Conservation (phyloP, 345 rosid species). For the Aquilaria malaccensis region DNA sequence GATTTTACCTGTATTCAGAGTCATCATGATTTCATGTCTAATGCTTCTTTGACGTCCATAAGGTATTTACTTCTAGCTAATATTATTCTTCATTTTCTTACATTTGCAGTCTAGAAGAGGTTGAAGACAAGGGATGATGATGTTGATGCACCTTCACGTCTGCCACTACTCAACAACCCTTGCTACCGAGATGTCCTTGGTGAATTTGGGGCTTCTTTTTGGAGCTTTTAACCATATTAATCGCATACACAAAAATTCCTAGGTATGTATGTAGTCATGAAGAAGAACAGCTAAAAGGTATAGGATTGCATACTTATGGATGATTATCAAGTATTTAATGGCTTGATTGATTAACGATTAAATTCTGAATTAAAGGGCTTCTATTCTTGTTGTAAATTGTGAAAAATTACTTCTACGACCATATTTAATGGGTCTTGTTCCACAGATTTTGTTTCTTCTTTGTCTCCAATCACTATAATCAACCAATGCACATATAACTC, state of each 20-base stretch:
- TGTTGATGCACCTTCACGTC: conserved; percentile 80
- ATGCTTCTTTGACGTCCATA: not conserved
- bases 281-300: conserved; percentile 92
- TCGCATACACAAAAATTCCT: conserved; percentile 79
- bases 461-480: too few relatives aligned
- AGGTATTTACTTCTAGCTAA: not conserved
- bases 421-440: too few relatives aligned
- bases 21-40: not conserved
- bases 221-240: conserved; percentile 79
- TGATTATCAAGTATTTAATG: too few relatives aligned
- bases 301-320: not conserved
- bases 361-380: not conserved
- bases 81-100: not conserved
- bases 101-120: conserved; percentile 66
- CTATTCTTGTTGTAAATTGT: too few relatives aligned
- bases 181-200: conserved; percentile 85
- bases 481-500: too few relatives aligned
- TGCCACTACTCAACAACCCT: conserved; percentile 61
- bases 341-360: too few relatives aligned
- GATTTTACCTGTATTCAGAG: not conserved
- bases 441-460: too few relatives aligned
- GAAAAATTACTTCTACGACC: too few relatives aligned
- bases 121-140: conserved; percentile 77
- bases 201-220: conserved; percentile 85
- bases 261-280: conserved; percentile 99